Percentiles rank a stretch among this genome's conserved stretches.
phyloP scores from a whole-genome alignment of 208 protist species.

The Trypanosoma vivax region DNA sequence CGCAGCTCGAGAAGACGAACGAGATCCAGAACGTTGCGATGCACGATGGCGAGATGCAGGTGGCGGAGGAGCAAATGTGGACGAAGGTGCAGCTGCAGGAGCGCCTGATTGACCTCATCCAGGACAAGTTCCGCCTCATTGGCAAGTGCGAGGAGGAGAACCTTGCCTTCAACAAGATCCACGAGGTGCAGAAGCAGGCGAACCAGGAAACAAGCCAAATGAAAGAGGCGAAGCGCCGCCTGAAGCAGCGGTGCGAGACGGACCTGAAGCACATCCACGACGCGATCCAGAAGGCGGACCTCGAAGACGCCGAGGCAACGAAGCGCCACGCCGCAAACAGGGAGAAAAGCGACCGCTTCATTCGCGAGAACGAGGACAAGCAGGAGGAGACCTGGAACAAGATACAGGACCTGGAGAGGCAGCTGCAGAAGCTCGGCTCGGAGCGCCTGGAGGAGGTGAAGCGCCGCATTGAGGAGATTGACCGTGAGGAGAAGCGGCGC shows the following conservation, averaged over 20 bases:
- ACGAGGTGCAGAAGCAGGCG: slow-evolving; percentile 60
- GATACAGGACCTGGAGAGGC: slow-evolving; percentile 47
- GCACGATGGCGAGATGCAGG: slow-evolving; percentile 78
- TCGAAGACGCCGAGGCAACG: slow-evolving; percentile 45
- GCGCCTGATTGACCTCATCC: slow-evolving; percentile 64
- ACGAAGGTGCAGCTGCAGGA: slow-evolving; percentile 81
- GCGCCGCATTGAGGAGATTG: slow-evolving; percentile 47
- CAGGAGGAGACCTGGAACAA: slow-evolving; percentile 51
- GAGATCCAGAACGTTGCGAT: slow-evolving; percentile 78
- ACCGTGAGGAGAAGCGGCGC: slow-evolving; percentile 43
- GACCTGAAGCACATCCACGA: slow-evolving; percentile 58
- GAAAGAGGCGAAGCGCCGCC: slow-evolving; percentile 50
- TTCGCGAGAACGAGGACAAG: slow-evolving; percentile 42
- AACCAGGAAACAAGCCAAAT: slow-evolving; percentile 50
- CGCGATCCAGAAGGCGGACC: slow-evolving; percentile 47
- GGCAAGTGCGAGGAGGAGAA: slow-evolving; percentile 75
- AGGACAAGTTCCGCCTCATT: slow-evolving; percentile 76
- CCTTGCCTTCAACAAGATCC: slow-evolving; percentile 64
- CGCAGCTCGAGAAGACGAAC: slow-evolving; percentile 71
- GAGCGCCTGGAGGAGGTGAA: slow-evolving; percentile 49
- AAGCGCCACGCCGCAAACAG: slow-evolving; percentile 41
- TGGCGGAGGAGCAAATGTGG: slow-evolving; percentile 81
- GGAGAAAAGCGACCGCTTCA: slow-evolving; percentile 41
- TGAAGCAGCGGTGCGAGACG: slow-evolving; percentile 54
- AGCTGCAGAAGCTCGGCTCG: slow-evolving; percentile 40